Evolutionary conservation across 345 rosid genomes (phyloP), one percentile per base, ranked within the genome.

Genomic region (Salix caprea): DNA sequence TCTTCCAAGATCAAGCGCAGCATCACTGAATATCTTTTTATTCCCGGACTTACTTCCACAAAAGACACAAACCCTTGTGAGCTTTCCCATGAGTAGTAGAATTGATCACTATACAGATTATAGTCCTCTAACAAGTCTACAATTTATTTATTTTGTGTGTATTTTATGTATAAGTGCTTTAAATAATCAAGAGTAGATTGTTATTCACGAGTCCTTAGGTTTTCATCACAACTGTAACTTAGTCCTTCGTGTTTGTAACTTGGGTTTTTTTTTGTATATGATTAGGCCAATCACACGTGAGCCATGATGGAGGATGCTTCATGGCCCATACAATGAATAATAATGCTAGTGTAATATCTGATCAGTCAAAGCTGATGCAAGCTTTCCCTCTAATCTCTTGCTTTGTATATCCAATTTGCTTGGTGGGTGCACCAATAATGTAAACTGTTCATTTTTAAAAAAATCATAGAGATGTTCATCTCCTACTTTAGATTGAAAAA

Each of bases 11-110:
- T 85, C 83, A 77, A 77, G 78, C 60, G 84, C 85, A 34, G 87
- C 85, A 39, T 85, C 87, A 65, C 80, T 85, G 76, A 82, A 85
- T 8, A 85, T 69, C 69, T 58, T 77, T 66, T 78, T 82, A 12
- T 82, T 79, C 14, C 87, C 87, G 32, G 81, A 75, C 40, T 80
- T 85, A 52, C 87, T 85, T 80, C 87, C 87, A 85, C 87, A 85
- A 54, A 82, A 85, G 24, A 85, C 87, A 75, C 85, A 82, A n/a
- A 85, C 85, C 78, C 82, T 85, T 66, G 77, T 82, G 75, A 85
- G 82, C 39, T 78, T 85, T 14, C 84, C 80, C 87, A 85, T 84
- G 14, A 7, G 34, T n/a, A 24, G 14, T 11, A 32, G 34, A 23
- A 58, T n/a, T n/a, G 28, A 58, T 58, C 64, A 10, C 28, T 9